These are phyloP conservation scores for Beauveria brongniartii DNA, from an alignment of 2,329 filamentous ascomycete species.

Conservation along the genomic window DNA sequence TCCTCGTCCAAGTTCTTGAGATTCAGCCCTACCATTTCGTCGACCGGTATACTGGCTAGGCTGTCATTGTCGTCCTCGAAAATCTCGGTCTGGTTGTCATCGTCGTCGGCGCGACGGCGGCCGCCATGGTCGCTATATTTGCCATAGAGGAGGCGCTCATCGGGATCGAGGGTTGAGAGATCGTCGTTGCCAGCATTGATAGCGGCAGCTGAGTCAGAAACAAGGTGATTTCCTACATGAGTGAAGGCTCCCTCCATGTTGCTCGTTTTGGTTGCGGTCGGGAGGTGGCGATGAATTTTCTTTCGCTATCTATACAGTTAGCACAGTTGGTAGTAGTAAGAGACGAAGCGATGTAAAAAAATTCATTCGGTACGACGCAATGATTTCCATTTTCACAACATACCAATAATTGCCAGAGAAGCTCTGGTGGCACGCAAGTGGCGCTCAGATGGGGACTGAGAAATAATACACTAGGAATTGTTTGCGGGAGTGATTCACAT, in stretches of 20 bases:
- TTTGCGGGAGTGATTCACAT: conserved; percentile 12
- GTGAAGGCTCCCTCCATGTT: conserved; percentile 83
- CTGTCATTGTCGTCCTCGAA: conserved; percentile 71
- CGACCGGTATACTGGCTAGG: conserved; percentile 71
- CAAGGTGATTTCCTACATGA: conserved; percentile 77
- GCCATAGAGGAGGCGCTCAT: conserved; percentile 74
- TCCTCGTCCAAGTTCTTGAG: conserved; percentile 61
- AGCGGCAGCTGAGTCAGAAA: conserved; percentile 74
- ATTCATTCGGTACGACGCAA: background rate
- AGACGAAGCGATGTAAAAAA: background rate
- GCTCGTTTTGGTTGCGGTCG: conserved; percentile 7
- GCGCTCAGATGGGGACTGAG: background rate
- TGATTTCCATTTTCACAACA: background rate
- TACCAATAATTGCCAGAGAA: background rate
- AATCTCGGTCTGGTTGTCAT: conserved; percentile 79
- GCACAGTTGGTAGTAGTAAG: background rate
- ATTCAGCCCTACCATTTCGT: conserved; percentile 60
- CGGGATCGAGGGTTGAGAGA: conserved; percentile 60
- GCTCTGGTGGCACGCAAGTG: background rate
- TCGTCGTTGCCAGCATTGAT: conserved; percentile 83
- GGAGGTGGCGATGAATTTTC: conserved; percentile 1
- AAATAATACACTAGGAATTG: conserved; percentile 6
- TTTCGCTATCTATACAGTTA: background rate
- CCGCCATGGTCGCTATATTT: conserved; percentile 54
- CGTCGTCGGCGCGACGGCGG: conserved; percentile 71